Evolutionary conservation across 768 basidiomycete species (phyloP), one percentile per base, ranked within the genome.

Genomic region (Boletus vermiculosoides): DNA sequence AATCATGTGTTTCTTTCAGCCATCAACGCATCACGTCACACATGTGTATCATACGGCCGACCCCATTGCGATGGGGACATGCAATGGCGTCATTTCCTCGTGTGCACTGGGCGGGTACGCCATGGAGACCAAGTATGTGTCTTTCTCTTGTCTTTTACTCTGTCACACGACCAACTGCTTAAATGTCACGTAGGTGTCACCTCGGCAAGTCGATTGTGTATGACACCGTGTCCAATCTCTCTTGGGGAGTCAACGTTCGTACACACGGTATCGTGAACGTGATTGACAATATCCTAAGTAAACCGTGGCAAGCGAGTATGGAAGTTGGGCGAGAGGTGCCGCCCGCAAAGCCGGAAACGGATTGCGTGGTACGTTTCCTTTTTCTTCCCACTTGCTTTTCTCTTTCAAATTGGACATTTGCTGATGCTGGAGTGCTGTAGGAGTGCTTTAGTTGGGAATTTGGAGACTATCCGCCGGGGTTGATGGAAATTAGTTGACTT

Each of bases 41-140:
- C 95, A 98, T 71, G 78, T 98, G 30, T 97, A 90, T 72, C 92
- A 97, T 67, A 96, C 88, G 22, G 95, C 94, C 28, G 95, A 98
- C 73, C 95, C 95, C 6, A 90, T 98, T 50, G 84, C 95, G 20
- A 92, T 92, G 86, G 90, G 90, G 36, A 87, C 85, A 9, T 94
- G 92, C 73, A 94, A 83, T 55, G 92, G 92, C 15, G 76, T 90
- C 2, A 65, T 90, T 1, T 94, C 90, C 0, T 83, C 86, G 1
- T 98, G 95, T 68, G 85, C 89, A 4, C 72, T 92, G 11, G 91
- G 81, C 22, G 95, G 95, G n/a, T 97, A 90, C 66, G 95, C 92
- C 3, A 79, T 94, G 80, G 92, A 94, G 72, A 81, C 87, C 39
- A 77, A 79, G 85, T 87, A 37, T 34, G 79, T 73, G 41, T 39